Evolutionary conservation across 106 monocot species (phyloP).

Genomic region (Cymbidium sinense): DNA sequence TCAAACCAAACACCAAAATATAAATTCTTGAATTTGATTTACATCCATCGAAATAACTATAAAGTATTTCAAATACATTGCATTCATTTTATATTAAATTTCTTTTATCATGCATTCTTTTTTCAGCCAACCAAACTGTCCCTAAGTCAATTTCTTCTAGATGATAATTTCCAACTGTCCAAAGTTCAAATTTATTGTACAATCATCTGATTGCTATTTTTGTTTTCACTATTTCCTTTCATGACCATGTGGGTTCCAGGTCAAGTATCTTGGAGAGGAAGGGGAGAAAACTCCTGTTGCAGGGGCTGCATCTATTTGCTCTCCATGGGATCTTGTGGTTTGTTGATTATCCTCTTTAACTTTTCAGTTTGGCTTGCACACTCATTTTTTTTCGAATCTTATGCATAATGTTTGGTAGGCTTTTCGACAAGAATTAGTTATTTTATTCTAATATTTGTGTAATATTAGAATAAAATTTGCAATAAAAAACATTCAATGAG

Average conservation of each 20-base stretch:
- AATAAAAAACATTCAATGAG: too few species aligned
- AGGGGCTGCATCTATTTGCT: conserved; percentile 91
- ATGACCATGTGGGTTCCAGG: conserved; percentile 29
- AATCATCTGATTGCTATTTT: not conserved
- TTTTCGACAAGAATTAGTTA: not conserved
- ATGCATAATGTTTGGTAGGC: not conserved
- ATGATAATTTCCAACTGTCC: not conserved
- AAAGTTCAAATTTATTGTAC: not conserved
- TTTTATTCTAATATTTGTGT: too few species aligned
- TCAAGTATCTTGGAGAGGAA: conserved; percentile 97
- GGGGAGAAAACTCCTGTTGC: conserved; percentile 83
- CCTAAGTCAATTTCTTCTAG: not conserved
- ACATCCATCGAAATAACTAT: too few species aligned
- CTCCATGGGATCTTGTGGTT: conserved; percentile 98
- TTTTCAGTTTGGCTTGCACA: not conserved
- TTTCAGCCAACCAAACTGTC: too few species aligned
- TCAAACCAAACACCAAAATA: too few species aligned
- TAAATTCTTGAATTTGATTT: too few species aligned
- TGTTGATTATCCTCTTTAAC: conserved; percentile 17
- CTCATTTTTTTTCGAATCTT: not conserved
- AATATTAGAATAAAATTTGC: too few species aligned
- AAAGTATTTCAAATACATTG: too few species aligned
- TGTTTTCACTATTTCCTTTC: not conserved
- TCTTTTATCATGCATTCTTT: too few species aligned
- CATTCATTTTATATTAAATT: too few species aligned